Conservation (phyloP, 83 land plant species). For the Picea abies region DNA sequence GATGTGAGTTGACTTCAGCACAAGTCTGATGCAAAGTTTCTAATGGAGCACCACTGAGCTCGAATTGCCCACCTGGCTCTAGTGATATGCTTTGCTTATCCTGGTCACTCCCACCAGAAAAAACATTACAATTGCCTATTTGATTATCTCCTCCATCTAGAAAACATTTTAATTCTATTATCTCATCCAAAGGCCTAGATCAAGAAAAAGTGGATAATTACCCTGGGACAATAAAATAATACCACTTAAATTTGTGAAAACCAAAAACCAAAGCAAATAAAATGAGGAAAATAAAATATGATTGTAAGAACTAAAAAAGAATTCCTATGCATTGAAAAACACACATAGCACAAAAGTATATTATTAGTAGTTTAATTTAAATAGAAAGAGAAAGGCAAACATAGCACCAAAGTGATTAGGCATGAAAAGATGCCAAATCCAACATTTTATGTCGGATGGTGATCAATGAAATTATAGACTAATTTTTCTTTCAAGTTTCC, state of each 20-base stretch:
- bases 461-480: neutral
- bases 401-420: neutral
- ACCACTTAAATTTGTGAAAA: neutral
- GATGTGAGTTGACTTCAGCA: constrained; percentile 99
- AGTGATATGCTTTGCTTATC: constrained; percentile 97
- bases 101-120: constrained; percentile 37
- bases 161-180: neutral
- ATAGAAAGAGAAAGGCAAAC: neutral
- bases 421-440: neutral
- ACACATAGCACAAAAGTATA: neutral
- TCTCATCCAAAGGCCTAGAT: neutral
- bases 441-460: neutral
- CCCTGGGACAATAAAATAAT: neutral
- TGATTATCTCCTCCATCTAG: neutral
- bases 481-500: neutral
- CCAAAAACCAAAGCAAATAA: neutral
- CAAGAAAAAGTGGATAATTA: neutral
- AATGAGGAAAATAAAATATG: neutral
- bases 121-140: constrained; percentile 2
- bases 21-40: constrained; percentile 99
- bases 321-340: neutral
- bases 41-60: constrained; percentile 99
- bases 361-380: neutral
- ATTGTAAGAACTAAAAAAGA: neutral
- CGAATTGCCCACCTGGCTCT: constrained; percentile 99